Conservation (phyloP, 164 flowering plant species). For the Macadamia integrifolia region DNA sequence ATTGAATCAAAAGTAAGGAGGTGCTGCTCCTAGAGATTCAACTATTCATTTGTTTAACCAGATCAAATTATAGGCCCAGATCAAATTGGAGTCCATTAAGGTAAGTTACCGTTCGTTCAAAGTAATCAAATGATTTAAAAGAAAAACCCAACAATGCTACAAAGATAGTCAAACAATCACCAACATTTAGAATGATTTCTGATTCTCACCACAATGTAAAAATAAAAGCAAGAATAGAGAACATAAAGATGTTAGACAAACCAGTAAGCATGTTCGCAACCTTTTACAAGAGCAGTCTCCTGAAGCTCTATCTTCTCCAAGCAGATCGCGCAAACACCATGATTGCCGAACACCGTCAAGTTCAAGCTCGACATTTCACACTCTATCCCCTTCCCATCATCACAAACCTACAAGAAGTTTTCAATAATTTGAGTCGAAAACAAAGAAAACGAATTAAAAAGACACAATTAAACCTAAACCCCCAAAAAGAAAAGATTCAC, state of each 20-base stretch:
- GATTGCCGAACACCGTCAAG: slow-evolving; percentile 22
- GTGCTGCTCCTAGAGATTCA: too few species aligned
- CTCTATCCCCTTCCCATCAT: slow-evolving; percentile 11
- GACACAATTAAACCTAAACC: neutral
- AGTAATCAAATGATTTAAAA: too few species aligned
- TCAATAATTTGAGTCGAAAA: neutral
- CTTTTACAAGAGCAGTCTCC: slow-evolving; percentile 85
- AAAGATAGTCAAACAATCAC: too few species aligned
- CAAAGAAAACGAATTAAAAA: neutral
- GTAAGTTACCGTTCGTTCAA: too few species aligned
- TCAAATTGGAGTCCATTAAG: too few species aligned
- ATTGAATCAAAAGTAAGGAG: too few species aligned
- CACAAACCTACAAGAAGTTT: slow-evolving; percentile 2
- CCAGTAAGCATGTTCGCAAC: slow-evolving; percentile 99
- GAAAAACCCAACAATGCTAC: too few species aligned
- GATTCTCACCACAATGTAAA: too few species aligned
- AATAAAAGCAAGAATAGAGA: neutral
- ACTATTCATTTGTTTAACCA: too few species aligned
- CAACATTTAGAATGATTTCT: too few species aligned
- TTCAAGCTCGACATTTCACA: slow-evolving; percentile 7
- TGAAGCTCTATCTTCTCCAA: slow-evolving; percentile 67
- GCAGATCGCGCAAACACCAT: slow-evolving; percentile 78
- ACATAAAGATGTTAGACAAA: slow-evolving; percentile 35
- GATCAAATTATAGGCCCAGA: too few species aligned
- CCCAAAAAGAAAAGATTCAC: neutral